These are phyloP conservation scores for Tylopilus sp. DNA, from an alignment of 768 basidiomycete genomes.

Conservation along the genomic window DNA sequence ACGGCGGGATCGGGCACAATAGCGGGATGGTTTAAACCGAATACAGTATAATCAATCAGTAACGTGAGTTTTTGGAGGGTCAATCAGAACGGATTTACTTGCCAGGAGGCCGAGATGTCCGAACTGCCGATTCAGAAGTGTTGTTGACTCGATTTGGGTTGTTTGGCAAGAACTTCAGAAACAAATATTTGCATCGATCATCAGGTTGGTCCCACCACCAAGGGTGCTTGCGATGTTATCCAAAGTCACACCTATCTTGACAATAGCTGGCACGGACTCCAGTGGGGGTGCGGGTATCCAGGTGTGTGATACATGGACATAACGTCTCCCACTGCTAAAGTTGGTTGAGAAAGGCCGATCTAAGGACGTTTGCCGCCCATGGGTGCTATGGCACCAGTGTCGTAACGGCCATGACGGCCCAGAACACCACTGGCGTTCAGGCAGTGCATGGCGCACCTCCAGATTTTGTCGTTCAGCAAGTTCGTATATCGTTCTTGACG, in stretches of 20 bases:
- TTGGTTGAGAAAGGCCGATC: slow-evolving; percentile 60
- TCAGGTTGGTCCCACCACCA: not conserved
- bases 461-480: slow-evolving; percentile 74
- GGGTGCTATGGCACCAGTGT: slow-evolving; percentile 79
- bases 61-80: too few relatives aligned
- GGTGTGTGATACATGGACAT: slow-evolving; percentile 33
- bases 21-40: too few relatives aligned
- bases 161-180: too few relatives aligned
- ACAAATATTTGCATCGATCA: too few relatives aligned
- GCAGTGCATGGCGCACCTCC: slow-evolving; percentile 66
- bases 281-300: slow-evolving; percentile 91
- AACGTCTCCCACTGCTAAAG: not conserved
- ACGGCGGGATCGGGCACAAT: too few relatives aligned
- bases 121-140: too few relatives aligned
- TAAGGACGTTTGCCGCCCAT: slow-evolving; percentile 79
- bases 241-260: slow-evolving; percentile 43
- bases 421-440: slow-evolving; percentile 85
- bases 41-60: too few relatives aligned
- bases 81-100: too few relatives aligned
- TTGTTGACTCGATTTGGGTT: too few relatives aligned
- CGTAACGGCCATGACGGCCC: slow-evolving; percentile 83
- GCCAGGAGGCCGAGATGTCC: too few relatives aligned
- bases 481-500: slow-evolving; percentile 23
- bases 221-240: slow-evolving; percentile 7
- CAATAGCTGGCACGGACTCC: slow-evolving; percentile 80